Evolutionary conservation across 768 basidiomycete genomes (phyloP).

Genomic region (Suillus variegatus): DNA sequence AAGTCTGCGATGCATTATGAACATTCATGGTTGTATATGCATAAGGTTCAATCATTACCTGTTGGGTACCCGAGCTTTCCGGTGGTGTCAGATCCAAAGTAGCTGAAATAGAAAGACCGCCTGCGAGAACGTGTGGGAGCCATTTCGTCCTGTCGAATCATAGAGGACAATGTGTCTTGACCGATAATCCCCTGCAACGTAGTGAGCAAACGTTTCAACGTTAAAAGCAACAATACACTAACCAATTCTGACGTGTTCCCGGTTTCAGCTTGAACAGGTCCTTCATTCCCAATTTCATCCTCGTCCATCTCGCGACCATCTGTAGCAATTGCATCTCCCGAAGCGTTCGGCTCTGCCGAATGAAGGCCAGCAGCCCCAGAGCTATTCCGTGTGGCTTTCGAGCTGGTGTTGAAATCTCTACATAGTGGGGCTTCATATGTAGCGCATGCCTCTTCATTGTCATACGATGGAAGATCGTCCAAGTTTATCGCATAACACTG

Average conservation of each 20-base stretch:
- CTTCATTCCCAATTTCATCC: conserved; percentile 21
- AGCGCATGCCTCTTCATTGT: conserved; percentile 46
- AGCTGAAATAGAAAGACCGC: conserved; percentile 50
- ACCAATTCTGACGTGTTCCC: conserved; percentile 24
- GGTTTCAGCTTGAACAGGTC: conserved; percentile 13
- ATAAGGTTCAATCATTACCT: conserved; percentile 43
- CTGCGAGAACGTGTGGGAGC: conserved; percentile 58
- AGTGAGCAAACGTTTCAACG: conserved; percentile 10
- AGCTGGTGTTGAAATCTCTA: conserved; percentile 46
- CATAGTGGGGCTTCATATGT: conserved; percentile 54
- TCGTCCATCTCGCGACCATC: conserved; percentile 18
- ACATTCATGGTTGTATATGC: not conserved
- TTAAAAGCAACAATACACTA: conserved; percentile 9
- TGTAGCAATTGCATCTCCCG: conserved; percentile 13
- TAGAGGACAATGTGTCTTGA: conserved; percentile 69
- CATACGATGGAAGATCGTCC: conserved; percentile 56
- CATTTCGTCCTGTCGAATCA: conserved; percentile 76
- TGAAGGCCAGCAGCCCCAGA: not conserved
- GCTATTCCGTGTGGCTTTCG: conserved; percentile 24
- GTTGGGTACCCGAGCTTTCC: conserved; percentile 59
- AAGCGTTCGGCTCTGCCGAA: not conserved
- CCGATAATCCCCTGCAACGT: conserved; percentile 60
- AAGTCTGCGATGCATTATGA: conserved; percentile 44
- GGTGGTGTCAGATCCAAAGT: conserved; percentile 38
- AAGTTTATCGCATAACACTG: conserved; percentile 52